Evolutionary conservation across 2,329 filamentous ascomycete genomes (phyloP).

Genomic region (Phoma sp.): DNA sequence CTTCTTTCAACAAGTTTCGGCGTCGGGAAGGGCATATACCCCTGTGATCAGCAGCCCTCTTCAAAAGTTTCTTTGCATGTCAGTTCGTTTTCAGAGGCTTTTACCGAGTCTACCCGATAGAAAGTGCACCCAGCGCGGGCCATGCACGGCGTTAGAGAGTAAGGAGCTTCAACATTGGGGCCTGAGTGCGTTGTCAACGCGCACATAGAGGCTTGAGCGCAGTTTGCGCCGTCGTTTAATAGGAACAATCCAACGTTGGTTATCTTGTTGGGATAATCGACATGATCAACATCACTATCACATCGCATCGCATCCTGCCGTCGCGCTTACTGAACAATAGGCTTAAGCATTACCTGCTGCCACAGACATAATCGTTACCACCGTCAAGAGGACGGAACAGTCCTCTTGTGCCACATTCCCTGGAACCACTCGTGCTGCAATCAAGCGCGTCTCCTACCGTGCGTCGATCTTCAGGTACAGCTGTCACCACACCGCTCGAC

Average conservation of each 20-base stretch:
- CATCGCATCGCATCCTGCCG: background rate
- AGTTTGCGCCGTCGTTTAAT: constrained; percentile 15
- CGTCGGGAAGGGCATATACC: constrained; percentile 46
- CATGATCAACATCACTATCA: constrained; percentile 1
- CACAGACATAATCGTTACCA: background rate
- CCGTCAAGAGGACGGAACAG: background rate
- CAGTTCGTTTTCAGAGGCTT: constrained; percentile 31
- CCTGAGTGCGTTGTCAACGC: constrained; percentile 39
- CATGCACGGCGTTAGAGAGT: constrained; percentile 26
- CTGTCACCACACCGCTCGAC: constrained; percentile 8
- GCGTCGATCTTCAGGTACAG: constrained; percentile 12
- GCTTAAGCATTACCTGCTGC: background rate
- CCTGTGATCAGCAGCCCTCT: constrained; percentile 39
- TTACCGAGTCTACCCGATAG: constrained; percentile 35
- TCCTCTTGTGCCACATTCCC: background rate
- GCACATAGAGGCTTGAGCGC: constrained; percentile 27
- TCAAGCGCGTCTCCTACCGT: background rate
- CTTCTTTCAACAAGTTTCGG: constrained; percentile 52
- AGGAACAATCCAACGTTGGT: constrained; percentile 12
- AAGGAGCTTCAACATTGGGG: constrained; percentile 35
- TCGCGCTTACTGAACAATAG: constrained; percentile 1
- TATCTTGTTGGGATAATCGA: constrained; percentile 7
- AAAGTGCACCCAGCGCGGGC: constrained; percentile 25
- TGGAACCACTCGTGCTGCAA: background rate
- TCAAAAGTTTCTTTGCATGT: constrained; percentile 43